Evolutionary conservation across 2,329 filamentous ascomycete species (phyloP).

Genomic region (Ceratocystis lukuohia): DNA sequence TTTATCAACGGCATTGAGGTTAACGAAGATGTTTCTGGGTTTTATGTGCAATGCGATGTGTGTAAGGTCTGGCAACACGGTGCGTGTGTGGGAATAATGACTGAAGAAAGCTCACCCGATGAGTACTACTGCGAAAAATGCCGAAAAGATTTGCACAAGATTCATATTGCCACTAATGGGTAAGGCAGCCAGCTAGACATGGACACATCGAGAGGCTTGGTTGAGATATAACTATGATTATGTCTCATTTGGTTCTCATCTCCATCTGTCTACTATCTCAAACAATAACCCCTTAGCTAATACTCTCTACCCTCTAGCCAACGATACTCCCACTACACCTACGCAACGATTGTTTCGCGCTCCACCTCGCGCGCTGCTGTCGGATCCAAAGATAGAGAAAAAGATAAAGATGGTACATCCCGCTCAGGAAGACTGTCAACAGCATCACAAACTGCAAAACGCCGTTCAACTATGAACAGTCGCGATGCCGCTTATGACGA

Average conservation of each 20-base stretch:
- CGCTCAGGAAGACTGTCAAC: conserved; percentile 43
- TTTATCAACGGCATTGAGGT: conserved; percentile 48
- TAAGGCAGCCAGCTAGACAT: conserved; percentile 36
- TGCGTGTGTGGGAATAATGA: conserved; percentile 92
- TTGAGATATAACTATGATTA: conserved; percentile 19
- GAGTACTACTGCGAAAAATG: conserved; percentile 98
- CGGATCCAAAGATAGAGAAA: conserved; percentile 35
- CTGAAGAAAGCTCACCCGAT: conserved; percentile 81
- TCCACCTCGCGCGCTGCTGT: conserved; percentile 44
- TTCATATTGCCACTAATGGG: conserved; percentile 71
- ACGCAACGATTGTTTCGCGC: conserved; percentile 43
- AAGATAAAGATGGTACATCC: conserved; percentile 43
- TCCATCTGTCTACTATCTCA: neutral
- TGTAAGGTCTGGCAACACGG: conserved; percentile 99
- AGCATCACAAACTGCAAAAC: conserved; percentile 52
- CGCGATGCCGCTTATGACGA: conserved; percentile 91
- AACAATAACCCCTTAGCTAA: neutral
- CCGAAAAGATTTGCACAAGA: conserved; percentile 77
- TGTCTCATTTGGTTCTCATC: neutral
- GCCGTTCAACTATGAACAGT: conserved; percentile 95
- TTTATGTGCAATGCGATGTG: conserved; percentile 95
- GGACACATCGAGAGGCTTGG: conserved; percentile 8
- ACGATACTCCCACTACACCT: conserved; percentile 53
- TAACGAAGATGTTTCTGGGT: conserved; percentile 75
- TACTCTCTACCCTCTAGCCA: conserved; percentile 32